Percentiles rank a stretch among this genome's conserved stretches.
These are phyloP conservation scores for Curvularia sp. DNA, from an alignment of 2,329 filamentous ascomycete species.

Conservation along the genomic window DNA sequence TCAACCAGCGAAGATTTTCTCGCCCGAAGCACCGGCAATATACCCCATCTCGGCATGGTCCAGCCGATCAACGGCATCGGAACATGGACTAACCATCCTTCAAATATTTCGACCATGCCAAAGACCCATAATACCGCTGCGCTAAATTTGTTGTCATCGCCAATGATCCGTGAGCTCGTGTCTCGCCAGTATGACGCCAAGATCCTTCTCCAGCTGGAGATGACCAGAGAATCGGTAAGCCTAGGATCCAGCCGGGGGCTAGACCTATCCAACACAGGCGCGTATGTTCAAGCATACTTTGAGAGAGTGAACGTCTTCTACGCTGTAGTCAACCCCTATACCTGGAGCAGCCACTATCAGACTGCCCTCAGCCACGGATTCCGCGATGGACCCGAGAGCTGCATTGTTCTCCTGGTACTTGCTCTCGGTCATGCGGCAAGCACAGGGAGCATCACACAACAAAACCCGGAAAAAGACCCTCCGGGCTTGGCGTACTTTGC, in stretches of 20 bases:
- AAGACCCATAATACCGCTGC: slow-evolving; percentile 84
- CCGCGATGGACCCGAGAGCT: slow-evolving; percentile 79
- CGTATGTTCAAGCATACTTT: slow-evolving; percentile 81
- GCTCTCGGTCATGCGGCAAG: slow-evolving; percentile 78
- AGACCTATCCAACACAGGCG: slow-evolving; percentile 75
- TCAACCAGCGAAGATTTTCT: slow-evolving; percentile 55
- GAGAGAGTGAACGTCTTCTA: slow-evolving; percentile 85
- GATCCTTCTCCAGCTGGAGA: slow-evolving; percentile 80
- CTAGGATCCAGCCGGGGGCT: slow-evolving; percentile 65
- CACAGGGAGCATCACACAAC: slow-evolving; percentile 76
- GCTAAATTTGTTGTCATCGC: slow-evolving; percentile 79
- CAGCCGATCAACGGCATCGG: slow-evolving; percentile 65
- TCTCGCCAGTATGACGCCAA: slow-evolving; percentile 80
- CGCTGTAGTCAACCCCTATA: slow-evolving; percentile 82
- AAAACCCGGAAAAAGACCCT: slow-evolving; percentile 71
- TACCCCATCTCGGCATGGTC: slow-evolving; percentile 47
- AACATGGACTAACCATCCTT: slow-evolving; percentile 69
- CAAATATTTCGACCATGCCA: slow-evolving; percentile 84
- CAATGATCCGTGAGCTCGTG: slow-evolving; percentile 78
- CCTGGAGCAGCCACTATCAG: slow-evolving; percentile 77
- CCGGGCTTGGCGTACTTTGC: slow-evolving; percentile 82
- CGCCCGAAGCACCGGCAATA: slow-evolving; percentile 47
- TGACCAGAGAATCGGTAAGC: slow-evolving; percentile 77
- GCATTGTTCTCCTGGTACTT: slow-evolving; percentile 79
- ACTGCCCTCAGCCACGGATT: slow-evolving; percentile 78